phyloP scores from a whole-genome alignment of 345 rosid genomes.

The Clausena lansium region DNA sequence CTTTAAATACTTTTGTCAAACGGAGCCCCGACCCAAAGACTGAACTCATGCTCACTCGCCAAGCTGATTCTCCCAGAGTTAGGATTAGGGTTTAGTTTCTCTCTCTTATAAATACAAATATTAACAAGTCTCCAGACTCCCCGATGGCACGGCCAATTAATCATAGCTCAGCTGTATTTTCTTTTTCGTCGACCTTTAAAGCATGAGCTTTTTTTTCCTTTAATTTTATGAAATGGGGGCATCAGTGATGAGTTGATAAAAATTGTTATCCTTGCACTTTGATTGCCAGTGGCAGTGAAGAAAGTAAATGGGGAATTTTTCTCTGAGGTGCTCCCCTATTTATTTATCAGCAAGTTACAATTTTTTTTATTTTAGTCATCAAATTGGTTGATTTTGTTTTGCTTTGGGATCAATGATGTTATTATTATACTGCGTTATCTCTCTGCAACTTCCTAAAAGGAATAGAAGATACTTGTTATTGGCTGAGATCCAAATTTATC shows the following conservation, averaged over 20 bases:
- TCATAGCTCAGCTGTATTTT: not conserved
- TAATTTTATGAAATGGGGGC: constrained; percentile 13
- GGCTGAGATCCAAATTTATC: constrained; percentile 39
- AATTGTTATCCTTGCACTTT: constrained; percentile 75
- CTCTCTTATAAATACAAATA: not conserved
- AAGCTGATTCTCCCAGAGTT: not conserved
- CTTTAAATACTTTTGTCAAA: not conserved
- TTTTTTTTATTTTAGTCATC: not conserved
- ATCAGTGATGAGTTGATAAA: constrained; percentile 41
- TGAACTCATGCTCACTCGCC: not conserved
- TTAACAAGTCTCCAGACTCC: not conserved
- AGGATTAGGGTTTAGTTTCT: constrained; percentile 4
- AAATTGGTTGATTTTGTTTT: not conserved
- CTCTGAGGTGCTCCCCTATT: constrained; percentile 34
- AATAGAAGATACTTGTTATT: constrained; percentile 23
- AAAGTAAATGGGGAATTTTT: constrained; percentile 38
- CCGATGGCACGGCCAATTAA: not conserved
- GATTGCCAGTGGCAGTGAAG: constrained; percentile 61
- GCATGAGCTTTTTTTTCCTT: not conserved
- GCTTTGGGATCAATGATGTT: constrained; percentile 46
- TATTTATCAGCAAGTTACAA: not conserved
- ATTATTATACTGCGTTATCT: constrained; percentile 41
- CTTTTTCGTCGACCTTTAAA: not conserved
- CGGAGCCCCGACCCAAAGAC: not conserved
- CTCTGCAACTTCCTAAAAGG: constrained; percentile 30